phyloP scores from a whole-genome alignment of 495 filamentous ascomycete species.

The Neurospora discreta region DNA sequence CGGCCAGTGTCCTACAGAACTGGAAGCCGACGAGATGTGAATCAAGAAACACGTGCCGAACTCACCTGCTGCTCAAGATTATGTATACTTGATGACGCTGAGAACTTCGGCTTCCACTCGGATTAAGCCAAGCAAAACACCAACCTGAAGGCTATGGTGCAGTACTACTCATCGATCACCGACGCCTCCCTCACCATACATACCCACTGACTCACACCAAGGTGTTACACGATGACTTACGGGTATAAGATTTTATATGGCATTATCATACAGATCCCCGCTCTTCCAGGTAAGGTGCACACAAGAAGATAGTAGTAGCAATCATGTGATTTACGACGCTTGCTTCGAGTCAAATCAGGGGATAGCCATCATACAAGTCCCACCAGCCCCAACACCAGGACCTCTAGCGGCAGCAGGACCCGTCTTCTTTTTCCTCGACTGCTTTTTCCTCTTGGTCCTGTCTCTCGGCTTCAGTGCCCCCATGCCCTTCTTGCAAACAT shows the following conservation, averaged over 20 bases:
- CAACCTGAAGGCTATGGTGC: background rate
- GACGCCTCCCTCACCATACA: background rate
- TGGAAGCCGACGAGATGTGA: too few relatives aligned
- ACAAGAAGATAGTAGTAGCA: background rate
- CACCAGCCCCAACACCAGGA: background rate
- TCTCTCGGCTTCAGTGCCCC: conserved; percentile 79
- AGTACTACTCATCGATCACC: background rate
- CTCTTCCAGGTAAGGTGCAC: background rate
- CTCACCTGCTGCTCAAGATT: too few relatives aligned
- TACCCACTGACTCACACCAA: background rate
- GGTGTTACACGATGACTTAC: background rate
- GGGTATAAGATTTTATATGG: background rate
- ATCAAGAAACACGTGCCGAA: too few relatives aligned
- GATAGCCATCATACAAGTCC: background rate
- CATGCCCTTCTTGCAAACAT: conserved; percentile 86
- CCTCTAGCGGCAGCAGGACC: conserved; percentile 18
- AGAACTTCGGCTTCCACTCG: too few relatives aligned
- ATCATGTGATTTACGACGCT: background rate
- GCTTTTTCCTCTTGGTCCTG: conserved; percentile 69
- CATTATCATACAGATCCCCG: background rate
- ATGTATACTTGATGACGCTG: too few relatives aligned
- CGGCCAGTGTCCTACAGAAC: too few relatives aligned
- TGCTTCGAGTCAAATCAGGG: background rate
- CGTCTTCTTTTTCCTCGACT: conserved; percentile 61
- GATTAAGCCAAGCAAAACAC: too few relatives aligned